These are phyloP conservation scores for Fraxinus angustifolia DNA, from an alignment of 305 asterid genomes.

Conservation along the genomic window DNA sequence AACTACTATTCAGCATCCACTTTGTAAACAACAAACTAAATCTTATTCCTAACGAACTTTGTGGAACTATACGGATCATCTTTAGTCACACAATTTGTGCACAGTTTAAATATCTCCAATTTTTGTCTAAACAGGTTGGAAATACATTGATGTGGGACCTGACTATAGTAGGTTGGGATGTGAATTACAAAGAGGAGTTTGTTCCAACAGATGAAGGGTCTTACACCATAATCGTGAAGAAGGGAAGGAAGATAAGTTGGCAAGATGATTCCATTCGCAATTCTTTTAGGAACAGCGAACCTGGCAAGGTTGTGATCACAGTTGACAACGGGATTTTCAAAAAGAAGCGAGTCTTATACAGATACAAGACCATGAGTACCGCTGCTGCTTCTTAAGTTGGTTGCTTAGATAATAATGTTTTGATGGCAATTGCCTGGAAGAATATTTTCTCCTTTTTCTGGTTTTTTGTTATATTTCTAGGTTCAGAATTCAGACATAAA, in stretches of 20 bases:
- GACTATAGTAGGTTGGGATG: constrained; percentile 57
- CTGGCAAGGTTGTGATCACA: constrained; percentile 52
- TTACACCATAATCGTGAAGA: constrained; percentile 50
- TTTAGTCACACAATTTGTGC: background rate
- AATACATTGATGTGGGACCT: constrained; percentile 50
- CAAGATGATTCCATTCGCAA: constrained; percentile 48
- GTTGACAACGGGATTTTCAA: constrained; percentile 43
- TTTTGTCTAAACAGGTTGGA: constrained; percentile 35
- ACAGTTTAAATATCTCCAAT: background rate
- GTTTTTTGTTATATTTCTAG: background rate
- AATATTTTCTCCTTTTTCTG: background rate
- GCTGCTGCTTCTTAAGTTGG: background rate
- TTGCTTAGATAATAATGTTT: background rate
- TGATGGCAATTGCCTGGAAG: background rate
- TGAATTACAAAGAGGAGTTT: constrained; percentile 61
- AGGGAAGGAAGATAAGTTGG: constrained; percentile 39
- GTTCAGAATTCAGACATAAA: background rate
- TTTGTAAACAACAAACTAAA: background rate
- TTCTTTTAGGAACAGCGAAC: constrained; percentile 41
- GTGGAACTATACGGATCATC: background rate
- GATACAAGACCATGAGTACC: constrained; percentile 34
- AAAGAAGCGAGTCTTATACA: constrained; percentile 45
- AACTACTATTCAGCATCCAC: background rate
- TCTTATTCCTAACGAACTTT: background rate
- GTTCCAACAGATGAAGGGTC: constrained; percentile 48